Percentiles rank a stretch among this genome's conserved stretches.
These are phyloP conservation scores for Lachancea nothofagi DNA, from an alignment of 805 yeast genomes.

Conservation along the genomic window DNA sequence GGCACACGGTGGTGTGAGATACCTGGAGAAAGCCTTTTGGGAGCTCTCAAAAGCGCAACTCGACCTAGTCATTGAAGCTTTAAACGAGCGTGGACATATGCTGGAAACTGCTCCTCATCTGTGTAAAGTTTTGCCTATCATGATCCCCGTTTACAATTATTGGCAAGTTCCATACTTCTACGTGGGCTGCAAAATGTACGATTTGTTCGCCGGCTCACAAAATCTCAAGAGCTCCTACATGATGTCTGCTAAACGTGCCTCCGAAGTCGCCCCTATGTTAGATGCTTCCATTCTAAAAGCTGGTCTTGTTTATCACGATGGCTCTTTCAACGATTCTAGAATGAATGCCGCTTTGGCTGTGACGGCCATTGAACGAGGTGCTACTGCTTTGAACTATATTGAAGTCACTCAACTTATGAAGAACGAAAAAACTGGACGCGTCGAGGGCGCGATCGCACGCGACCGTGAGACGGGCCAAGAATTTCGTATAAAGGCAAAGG, in stretches of 20 bases:
- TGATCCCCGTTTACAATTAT: conserved; percentile 93
- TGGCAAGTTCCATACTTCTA: conserved; percentile 96
- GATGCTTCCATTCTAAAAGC: conserved; percentile 77
- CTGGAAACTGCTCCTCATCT: conserved; percentile 89
- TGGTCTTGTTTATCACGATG: conserved; percentile 91
- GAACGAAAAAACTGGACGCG: conserved; percentile 49
- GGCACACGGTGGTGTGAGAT: conserved; percentile 97
- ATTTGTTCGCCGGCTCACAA: conserved; percentile 84
- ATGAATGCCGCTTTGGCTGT: conserved; percentile 81
- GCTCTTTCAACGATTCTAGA: conserved; percentile 88
- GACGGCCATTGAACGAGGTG: conserved; percentile 82
- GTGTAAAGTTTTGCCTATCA: conserved; percentile 77
- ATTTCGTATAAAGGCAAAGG: conserved; percentile 58
- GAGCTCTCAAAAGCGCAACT: conserved; percentile 86
- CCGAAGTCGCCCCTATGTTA: conserved; percentile 79
- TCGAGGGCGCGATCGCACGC: conserved; percentile 69
- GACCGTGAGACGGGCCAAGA: conserved; percentile 66
- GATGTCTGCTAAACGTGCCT: conserved; percentile 58
- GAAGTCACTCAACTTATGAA: conserved; percentile 74
- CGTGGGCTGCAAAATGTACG: conserved; percentile 87
- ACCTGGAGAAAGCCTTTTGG: conserved; percentile 90
- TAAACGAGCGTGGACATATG: conserved; percentile 81
- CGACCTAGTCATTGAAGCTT: conserved; percentile 82
- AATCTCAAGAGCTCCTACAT: conserved; percentile 75
- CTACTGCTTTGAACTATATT: conserved; percentile 82